phyloP scores from a whole-genome alignment of 2,329 filamentous ascomycete genomes.

The Pseudogymnoascus sp. region DNA sequence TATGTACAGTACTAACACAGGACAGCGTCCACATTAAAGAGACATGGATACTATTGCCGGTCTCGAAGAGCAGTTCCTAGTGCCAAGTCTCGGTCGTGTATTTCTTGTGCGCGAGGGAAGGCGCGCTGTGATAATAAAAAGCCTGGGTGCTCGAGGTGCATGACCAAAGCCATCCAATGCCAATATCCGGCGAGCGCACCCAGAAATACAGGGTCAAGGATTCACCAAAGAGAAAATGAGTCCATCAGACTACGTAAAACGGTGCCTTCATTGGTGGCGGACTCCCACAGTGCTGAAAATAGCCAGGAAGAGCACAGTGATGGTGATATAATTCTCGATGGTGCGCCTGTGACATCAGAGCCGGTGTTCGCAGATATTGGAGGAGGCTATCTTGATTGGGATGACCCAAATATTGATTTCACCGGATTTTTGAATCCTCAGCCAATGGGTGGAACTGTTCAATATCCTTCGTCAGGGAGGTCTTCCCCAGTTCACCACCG shows the following conservation, averaged over 20 bases:
- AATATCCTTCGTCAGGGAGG: constrained; percentile 13
- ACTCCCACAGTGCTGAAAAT: constrained; percentile 11
- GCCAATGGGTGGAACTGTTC: constrained; percentile 16
- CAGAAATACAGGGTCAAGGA: constrained; percentile 13
- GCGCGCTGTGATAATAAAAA: constrained; percentile 32
- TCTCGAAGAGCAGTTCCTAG: constrained; percentile 27
- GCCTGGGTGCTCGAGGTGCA: constrained; percentile 34
- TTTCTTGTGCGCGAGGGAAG: constrained; percentile 32
- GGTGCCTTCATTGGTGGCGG: constrained; percentile 7
- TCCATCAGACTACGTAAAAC: neutral
- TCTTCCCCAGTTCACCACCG: constrained; percentile 18
- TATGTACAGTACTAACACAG: neutral
- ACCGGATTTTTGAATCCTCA: constrained; percentile 18
- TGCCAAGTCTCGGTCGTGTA: constrained; percentile 30
- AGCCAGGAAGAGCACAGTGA: constrained; percentile 14
- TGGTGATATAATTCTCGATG: constrained; percentile 17
- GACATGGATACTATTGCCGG: constrained; percentile 39
- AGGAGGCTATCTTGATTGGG: constrained; percentile 19
- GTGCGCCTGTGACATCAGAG: constrained; percentile 16
- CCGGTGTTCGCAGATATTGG: constrained; percentile 15
- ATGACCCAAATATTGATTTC: constrained; percentile 21
- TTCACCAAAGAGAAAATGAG: constrained; percentile 13
- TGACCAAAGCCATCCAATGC: constrained; percentile 30
- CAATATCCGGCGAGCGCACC: constrained; percentile 28
- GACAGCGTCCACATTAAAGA: constrained; percentile 35